Conservation (phyloP, 2,329 filamentous ascomycete species). For the Pestalotiopsis sp. region DNA sequence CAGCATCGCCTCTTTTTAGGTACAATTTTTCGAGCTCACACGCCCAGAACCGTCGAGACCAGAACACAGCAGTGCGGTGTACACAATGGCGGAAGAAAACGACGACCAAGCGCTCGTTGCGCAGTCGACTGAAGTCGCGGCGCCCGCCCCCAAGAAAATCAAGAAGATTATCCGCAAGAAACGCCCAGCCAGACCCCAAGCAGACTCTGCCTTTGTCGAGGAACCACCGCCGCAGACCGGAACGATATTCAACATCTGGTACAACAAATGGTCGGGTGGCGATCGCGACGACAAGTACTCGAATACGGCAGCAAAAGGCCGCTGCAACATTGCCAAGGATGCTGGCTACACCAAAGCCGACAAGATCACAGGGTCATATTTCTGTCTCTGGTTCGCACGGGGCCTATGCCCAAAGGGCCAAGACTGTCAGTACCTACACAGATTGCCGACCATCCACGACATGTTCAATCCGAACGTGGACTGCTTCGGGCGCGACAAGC, state of each 20-base stretch:
- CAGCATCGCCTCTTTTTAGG: not conserved
- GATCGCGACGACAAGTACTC: slow-evolving; percentile 92
- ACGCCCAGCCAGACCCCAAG: slow-evolving; percentile 83
- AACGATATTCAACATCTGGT: slow-evolving; percentile 92
- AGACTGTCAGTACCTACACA: slow-evolving; percentile 93
- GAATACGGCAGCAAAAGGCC: slow-evolving; percentile 78
- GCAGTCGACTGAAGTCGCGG: slow-evolving; percentile 44
- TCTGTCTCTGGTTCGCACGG: slow-evolving; percentile 91
- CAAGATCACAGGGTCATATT: slow-evolving; percentile 77
- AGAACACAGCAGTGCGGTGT: not conserved
- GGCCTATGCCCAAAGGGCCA: slow-evolving; percentile 82
- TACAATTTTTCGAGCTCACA: not conserved
- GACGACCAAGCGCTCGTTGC: slow-evolving; percentile 26
- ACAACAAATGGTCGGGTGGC: slow-evolving; percentile 97
- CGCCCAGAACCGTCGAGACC: not conserved
- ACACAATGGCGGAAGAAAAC: slow-evolving; percentile 33
- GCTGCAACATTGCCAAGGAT: slow-evolving; percentile 84
- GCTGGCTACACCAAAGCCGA: slow-evolving; percentile 80
- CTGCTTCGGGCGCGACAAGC: slow-evolving; percentile 93
- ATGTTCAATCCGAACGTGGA: slow-evolving; percentile 93
- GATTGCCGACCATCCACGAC: slow-evolving; percentile 83
- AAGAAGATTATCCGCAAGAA: slow-evolving; percentile 91
- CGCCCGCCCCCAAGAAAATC: slow-evolving; percentile 62
- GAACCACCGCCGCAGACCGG: slow-evolving; percentile 91
- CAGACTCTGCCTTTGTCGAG: slow-evolving; percentile 76